A percentile compares a stretch with the other conserved stretches of the same genome.
Evolutionary conservation across 352 stramenopile genomes (phyloP).

Genomic region (Globisporangium lucens): DNA sequence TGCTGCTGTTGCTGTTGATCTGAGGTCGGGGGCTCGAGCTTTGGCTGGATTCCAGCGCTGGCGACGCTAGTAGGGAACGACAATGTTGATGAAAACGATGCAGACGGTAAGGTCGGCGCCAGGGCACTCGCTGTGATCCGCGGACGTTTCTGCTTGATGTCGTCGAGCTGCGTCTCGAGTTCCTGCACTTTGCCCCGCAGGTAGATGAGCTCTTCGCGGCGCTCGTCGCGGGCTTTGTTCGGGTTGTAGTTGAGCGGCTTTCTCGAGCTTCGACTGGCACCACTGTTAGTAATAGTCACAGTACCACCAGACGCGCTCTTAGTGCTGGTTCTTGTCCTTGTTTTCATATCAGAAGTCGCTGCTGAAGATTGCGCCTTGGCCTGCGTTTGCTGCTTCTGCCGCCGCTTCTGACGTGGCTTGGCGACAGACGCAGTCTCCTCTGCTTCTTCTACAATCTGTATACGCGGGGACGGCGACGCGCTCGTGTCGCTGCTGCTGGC

Average conservation of each 20-base stretch:
- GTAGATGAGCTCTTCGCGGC: slow-evolving; percentile 37
- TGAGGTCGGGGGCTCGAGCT: background rate
- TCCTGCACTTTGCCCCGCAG: slow-evolving; percentile 36
- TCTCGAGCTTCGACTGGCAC: background rate
- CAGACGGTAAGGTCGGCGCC: background rate
- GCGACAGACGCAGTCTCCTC: background rate
- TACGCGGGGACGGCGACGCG: background rate
- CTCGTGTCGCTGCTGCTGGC: slow-evolving; percentile 1
- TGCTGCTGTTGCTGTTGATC: background rate
- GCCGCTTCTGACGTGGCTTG: background rate
- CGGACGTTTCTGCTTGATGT: slow-evolving; percentile 1
- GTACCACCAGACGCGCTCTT: background rate
- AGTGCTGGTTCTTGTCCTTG: background rate
- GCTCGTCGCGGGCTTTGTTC: slow-evolving; percentile 43
- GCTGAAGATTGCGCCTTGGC: background rate
- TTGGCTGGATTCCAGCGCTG: background rate
- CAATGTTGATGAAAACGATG: background rate
- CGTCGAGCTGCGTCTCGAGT: slow-evolving; percentile 33
- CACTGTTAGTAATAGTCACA: background rate
- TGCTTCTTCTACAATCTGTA: background rate
- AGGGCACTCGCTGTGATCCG: background rate
- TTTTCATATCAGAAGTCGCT: background rate
- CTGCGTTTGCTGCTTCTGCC: background rate
- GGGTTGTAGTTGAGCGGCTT: slow-evolving; percentile 35
- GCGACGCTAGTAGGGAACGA: background rate